Conservation (phyloP, 1,284 basidiomycete genomes). For the Sporisorium iseilematis-ciliati region DNA sequence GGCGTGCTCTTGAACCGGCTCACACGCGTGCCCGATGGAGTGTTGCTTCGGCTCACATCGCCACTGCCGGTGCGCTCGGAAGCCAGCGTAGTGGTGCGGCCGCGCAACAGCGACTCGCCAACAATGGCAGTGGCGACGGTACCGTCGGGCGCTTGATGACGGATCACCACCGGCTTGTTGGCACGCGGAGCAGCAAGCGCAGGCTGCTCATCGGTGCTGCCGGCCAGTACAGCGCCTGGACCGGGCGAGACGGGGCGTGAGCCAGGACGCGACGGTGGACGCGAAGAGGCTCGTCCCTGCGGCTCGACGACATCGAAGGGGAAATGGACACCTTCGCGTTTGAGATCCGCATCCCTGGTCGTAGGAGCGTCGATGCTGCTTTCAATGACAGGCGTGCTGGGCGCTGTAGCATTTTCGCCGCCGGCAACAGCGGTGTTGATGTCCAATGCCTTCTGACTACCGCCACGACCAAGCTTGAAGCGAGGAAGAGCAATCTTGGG, state of each 20-base stretch:
- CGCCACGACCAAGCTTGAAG: conserved; percentile 43
- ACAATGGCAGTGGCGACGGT: conserved; percentile 53
- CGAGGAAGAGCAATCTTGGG: conserved; percentile 47
- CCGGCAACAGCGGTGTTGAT: conserved; percentile 1
- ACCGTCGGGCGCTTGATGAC: conserved; percentile 50
- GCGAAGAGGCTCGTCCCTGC: conserved; percentile 19
- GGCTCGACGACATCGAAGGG: conserved; percentile 25
- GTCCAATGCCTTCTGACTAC: conserved; percentile 22
- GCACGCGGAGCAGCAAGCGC: conserved; percentile 30
- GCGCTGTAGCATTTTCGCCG: conserved; percentile 4
- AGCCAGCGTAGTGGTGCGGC: conserved; percentile 30
- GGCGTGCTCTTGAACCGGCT: conserved; percentile 55
- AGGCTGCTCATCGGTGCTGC: conserved; percentile 17
- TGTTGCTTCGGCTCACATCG: conserved; percentile 46
- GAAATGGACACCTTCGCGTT: conserved; percentile 23
- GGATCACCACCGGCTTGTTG: conserved; percentile 57
- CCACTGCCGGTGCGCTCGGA: conserved; percentile 20
- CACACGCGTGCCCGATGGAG: conserved; percentile 41
- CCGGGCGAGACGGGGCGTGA: conserved; percentile 47
- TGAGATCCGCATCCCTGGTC: conserved; percentile 7
- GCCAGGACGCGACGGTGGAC: conserved; percentile 30
- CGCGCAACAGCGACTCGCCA: conserved; percentile 54
- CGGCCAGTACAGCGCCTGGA: conserved; percentile 12
- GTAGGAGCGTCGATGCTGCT: conserved; percentile 14
- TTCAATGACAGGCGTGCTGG: conserved; percentile 25